These are phyloP conservation scores for Ophiostoma fasciatum DNA, from an alignment of 2,329 filamentous ascomycete genomes.

Conservation along the genomic window DNA sequence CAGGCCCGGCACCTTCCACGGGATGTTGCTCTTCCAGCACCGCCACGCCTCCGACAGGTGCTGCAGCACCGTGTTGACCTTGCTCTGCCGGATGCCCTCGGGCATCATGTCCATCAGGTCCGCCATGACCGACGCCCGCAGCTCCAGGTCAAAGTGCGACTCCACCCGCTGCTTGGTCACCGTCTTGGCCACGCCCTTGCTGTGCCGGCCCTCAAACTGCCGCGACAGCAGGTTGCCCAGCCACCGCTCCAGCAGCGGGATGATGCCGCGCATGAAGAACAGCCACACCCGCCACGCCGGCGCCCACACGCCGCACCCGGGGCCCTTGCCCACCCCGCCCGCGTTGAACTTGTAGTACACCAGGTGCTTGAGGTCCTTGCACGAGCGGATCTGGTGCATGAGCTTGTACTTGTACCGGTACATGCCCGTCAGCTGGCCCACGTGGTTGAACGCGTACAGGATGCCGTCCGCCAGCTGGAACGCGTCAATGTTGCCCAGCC, in stretches of 20 bases:
- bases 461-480: slow-evolving; percentile 98
- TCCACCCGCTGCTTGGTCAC: slow-evolving; percentile 98
- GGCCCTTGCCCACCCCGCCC: slow-evolving; percentile 89
- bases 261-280: slow-evolving; percentile 98
- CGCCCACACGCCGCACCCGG: slow-evolving; percentile 97
- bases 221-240: slow-evolving; percentile 90
- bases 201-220: slow-evolving; percentile 96
- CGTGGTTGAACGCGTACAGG: slow-evolving; percentile 98
- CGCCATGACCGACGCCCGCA: slow-evolving; percentile 96
- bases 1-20: slow-evolving; percentile 95
- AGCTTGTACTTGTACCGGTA: slow-evolving; percentile 99
- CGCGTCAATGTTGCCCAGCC: slow-evolving; percentile 93
- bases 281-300: slow-evolving; percentile 98
- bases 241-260: slow-evolving; percentile 92
- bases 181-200: slow-evolving; percentile 97
- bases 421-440: slow-evolving; percentile 96
- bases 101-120: slow-evolving; percentile 99
- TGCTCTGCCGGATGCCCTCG: slow-evolving; percentile 98
- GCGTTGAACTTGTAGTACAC: slow-evolving; percentile 99
- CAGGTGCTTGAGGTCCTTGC: slow-evolving; percentile 96
- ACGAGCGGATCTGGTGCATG: slow-evolving; percentile 98
- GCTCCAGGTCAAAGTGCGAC: slow-evolving; percentile 93
- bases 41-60: slow-evolving; percentile 97
- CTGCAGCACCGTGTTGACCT: slow-evolving; percentile 94
- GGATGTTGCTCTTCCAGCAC: slow-evolving; percentile 99